These are phyloP conservation scores for Corynespora cassiicola DNA, from an alignment of 2,329 filamentous ascomycete genomes.

Conservation along the genomic window DNA sequence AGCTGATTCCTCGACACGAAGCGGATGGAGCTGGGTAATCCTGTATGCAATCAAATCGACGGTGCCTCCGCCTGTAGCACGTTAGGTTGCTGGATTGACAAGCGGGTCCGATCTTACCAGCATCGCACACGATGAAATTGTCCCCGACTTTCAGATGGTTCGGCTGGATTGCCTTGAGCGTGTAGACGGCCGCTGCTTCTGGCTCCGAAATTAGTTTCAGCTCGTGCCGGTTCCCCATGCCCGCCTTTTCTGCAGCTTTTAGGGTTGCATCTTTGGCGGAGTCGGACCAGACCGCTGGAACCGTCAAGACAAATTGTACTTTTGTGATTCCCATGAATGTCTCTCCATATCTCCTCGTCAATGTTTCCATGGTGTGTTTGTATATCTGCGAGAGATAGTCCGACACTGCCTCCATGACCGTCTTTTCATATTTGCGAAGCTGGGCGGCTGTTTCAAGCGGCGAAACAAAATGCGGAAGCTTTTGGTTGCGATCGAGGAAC, in stretches of 20 bases:
- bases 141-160: constrained; percentile 74
- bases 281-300: constrained; percentile 83
- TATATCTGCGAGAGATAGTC: constrained; percentile 82
- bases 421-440: constrained; percentile 76
- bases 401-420: constrained; percentile 78
- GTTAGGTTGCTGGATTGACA: constrained; percentile 6
- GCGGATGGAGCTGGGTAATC: constrained; percentile 74
- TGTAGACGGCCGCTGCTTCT: constrained; percentile 81
- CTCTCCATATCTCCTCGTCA: constrained; percentile 76
- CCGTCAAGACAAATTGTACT: constrained; percentile 78
- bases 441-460: constrained; percentile 78
- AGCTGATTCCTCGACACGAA: constrained; percentile 78
- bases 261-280: constrained; percentile 84
- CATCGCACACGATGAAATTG: constrained; percentile 65
- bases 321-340: constrained; percentile 78
- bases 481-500: constrained; percentile 81
- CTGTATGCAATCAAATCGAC: constrained; percentile 84
- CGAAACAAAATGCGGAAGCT: constrained; percentile 80
- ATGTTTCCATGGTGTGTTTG: constrained; percentile 78
- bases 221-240: constrained; percentile 73
- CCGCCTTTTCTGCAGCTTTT: constrained; percentile 77
- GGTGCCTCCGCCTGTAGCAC: constrained; percentile 57
- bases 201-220: constrained; percentile 81
- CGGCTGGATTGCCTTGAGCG: constrained; percentile 78
- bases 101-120: constrained; percentile 36